These are phyloP conservation scores for Colletotrichum phormii DNA, from an alignment of 2,329 filamentous ascomycete genomes.

Conservation along the genomic window DNA sequence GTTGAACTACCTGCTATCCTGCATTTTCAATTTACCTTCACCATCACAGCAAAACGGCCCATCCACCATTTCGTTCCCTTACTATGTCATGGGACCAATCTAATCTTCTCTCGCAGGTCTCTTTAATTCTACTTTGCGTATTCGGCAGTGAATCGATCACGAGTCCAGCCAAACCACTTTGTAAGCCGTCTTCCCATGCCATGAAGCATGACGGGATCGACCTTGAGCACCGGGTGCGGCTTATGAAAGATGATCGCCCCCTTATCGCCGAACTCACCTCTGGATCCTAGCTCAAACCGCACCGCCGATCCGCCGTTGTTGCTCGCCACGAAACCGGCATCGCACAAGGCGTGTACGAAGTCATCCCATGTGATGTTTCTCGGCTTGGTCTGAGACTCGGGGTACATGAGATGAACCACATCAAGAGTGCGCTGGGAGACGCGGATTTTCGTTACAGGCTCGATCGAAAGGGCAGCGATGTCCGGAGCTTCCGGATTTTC, in stretches of 20 bases:
- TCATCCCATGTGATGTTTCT: not conserved
- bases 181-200: conserved; percentile 4
- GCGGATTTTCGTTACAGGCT: not conserved
- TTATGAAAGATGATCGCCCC: conserved; percentile 27
- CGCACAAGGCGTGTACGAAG: not conserved
- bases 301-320: not conserved
- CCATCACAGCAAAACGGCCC: too few relatives aligned
- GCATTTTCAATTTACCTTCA: not conserved
- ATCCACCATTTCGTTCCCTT: not conserved
- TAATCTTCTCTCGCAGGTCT: not conserved
- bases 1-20: too few relatives aligned
- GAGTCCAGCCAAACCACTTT: not conserved
- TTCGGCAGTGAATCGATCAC: not conserved
- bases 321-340: not conserved
- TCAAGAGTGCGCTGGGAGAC: not conserved
- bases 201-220: conserved; percentile 22
- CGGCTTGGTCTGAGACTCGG: not conserved
- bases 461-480: not conserved
- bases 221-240: conserved; percentile 25
- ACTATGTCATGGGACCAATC: not conserved
- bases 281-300: not conserved
- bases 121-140: not conserved
- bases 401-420: not conserved
- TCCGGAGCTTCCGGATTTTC: not conserved
- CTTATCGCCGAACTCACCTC: not conserved